Conservation (phyloP, 805 yeast genomes). For the Debaryomyces hansenii region DNA sequence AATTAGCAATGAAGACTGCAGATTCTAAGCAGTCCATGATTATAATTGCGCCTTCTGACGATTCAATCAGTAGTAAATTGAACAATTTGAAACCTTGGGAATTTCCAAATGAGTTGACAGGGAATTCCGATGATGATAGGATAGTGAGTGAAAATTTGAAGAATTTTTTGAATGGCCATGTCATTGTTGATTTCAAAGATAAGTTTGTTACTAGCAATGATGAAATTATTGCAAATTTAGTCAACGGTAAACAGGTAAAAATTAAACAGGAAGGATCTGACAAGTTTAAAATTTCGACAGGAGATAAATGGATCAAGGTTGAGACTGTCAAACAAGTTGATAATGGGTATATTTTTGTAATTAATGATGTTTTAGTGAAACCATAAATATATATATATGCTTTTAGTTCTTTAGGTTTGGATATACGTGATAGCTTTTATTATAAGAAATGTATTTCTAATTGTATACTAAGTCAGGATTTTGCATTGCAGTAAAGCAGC, state of each 20-base stretch:
- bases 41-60: constrained; percentile 71
- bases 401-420: not conserved
- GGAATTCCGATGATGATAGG: constrained; percentile 42
- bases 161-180: constrained; percentile 63
- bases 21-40: constrained; percentile 43
- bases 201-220: constrained; percentile 14
- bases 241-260: constrained; percentile 20
- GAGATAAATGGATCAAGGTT: constrained; percentile 21
- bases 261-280: constrained; percentile 19
- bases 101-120: constrained; percentile 56
- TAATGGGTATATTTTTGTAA: constrained; percentile 39
- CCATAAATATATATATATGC: constrained; percentile 11
- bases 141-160: constrained; percentile 52
- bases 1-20: constrained; percentile 49
- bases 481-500: too few species aligned
- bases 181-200: constrained; percentile 36
- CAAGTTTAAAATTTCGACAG: constrained; percentile 15
- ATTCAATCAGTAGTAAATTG: constrained; percentile 46
- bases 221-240: constrained; percentile 15
- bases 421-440: not conserved
- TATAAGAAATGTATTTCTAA: not conserved
- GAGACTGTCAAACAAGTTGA: constrained; percentile 30
- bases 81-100: constrained; percentile 77
- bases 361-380: constrained; percentile 32
- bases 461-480: too few species aligned